These are phyloP conservation scores for Aureobasidium uvarum DNA, from an alignment of 2,329 filamentous ascomycete species.

Conservation along the genomic window DNA sequence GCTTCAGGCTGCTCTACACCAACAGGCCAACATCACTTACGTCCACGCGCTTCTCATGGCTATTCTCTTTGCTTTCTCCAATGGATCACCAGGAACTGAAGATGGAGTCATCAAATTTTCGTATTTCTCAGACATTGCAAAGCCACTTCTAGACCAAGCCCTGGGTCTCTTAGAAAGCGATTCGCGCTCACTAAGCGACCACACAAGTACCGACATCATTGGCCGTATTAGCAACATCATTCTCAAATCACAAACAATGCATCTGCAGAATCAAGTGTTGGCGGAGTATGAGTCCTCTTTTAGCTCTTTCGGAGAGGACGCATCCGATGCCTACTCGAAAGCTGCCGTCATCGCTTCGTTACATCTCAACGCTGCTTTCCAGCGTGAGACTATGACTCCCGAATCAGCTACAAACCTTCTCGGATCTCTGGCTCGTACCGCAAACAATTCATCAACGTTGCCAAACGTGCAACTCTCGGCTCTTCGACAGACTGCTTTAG, in stretches of 20 bases:
- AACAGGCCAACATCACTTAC: conserved; percentile 53
- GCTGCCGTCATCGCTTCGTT: conserved; percentile 54
- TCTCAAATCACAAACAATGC: conserved; percentile 52
- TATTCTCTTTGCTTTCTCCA: conserved; percentile 60
- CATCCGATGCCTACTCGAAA: conserved; percentile 15
- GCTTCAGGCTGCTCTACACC: conserved; percentile 56
- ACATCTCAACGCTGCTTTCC: conserved; percentile 54
- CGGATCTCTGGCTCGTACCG: conserved; percentile 42
- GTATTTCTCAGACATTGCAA: conserved; percentile 50
- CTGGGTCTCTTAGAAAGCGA: conserved; percentile 38
- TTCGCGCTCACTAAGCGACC: conserved; percentile 44
- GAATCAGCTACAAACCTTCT: conserved; percentile 38
- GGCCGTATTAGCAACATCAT: conserved; percentile 62
- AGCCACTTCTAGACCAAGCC: conserved; percentile 44
- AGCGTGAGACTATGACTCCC: conserved; percentile 39
- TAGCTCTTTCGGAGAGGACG: conserved; percentile 20
- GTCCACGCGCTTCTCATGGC: conserved; percentile 60
- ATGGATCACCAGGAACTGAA: conserved; percentile 50
- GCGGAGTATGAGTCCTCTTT: conserved; percentile 26
- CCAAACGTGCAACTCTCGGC: conserved; percentile 21
- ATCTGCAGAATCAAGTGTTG: conserved; percentile 52
- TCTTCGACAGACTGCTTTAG: conserved; percentile 47
- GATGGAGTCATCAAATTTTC: conserved; percentile 40
- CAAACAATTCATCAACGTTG: conserved; percentile 23
- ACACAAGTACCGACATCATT: conserved; percentile 57